Evolutionary conservation across 257 asterid genomes (phyloP), one percentile per base, ranked within the genome.

Genomic region (Solanum chilense): DNA sequence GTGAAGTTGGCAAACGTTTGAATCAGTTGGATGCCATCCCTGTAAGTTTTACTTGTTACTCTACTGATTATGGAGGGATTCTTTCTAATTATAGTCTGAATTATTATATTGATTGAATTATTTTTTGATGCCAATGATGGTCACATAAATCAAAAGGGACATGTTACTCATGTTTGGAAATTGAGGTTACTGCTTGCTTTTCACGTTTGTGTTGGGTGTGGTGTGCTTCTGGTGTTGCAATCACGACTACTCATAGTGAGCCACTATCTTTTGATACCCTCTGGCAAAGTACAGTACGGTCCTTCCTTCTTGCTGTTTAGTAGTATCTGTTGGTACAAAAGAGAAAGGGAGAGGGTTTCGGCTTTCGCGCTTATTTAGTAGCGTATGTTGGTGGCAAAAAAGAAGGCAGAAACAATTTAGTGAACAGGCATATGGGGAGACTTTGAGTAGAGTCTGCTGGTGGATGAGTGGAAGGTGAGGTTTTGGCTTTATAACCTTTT

Each of bases 1-100:
- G 97, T 87, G 98, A 95, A 88, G 89, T 96, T 83, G 99, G 98
- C 45, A 95, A 90, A 89, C 90, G 99, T 90, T 88, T 94, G 90
- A 93, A 91, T 90, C 96, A 95, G 87, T 92, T 96, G 96, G 91
- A 90, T 82, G 90, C 99, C 6, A 89, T 94, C 81, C 94, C 98
- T 87, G 99, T 96, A 92, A 90, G 98, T 92, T 86, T 78, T 47
- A 47, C 68, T 71, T 85, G 71, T 85, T 47, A 78, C 41, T 78
- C 66, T 80, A 16, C 42, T 47, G 27, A 47, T 78, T 44, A 15
- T 78, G n/a, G 84, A 45, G 64, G 45, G 25, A 45, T 76, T 41
- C 37, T 42, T 76, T 13, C 23, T 41, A 42, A 41, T 41, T 42
- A 3, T 76, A 7, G 45, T 76, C 37, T 42, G 60, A 20, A 76